These are phyloP conservation scores for Pezicula rhizophila DNA, from an alignment of 2,329 filamentous ascomycete species.

Conservation along the genomic window DNA sequence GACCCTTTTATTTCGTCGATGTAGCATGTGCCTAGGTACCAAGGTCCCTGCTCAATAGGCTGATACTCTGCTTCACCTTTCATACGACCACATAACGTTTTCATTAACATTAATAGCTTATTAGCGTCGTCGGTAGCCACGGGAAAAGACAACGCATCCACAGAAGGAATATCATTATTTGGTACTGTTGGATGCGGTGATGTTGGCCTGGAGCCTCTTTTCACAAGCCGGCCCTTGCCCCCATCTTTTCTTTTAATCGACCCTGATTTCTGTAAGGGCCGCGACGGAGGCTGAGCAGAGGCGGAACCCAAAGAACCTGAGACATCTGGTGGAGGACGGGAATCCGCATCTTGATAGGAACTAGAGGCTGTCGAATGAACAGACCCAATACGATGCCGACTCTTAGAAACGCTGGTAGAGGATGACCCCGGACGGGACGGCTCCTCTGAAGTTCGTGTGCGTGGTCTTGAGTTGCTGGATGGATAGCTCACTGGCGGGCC, in stretches of 20 bases:
- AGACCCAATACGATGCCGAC: slow-evolving; percentile 62
- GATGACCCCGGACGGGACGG: slow-evolving; percentile 28
- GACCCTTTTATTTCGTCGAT: slow-evolving; percentile 72
- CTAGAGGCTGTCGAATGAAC: slow-evolving; percentile 58
- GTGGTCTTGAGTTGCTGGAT: slow-evolving; percentile 32
- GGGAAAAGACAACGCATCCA: slow-evolving; percentile 54
- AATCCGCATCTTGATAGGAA: slow-evolving; percentile 40
- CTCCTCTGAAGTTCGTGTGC: slow-evolving; percentile 44
- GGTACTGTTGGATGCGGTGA: slow-evolving; percentile 35
- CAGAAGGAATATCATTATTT: slow-evolving; percentile 43
- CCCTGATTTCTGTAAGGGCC: slow-evolving; percentile 25
- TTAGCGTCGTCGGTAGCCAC: slow-evolving; percentile 63
- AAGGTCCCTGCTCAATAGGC: slow-evolving; percentile 51
- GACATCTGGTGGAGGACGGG: slow-evolving; percentile 29
- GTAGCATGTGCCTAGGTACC: slow-evolving; percentile 67
- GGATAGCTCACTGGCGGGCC: slow-evolving; percentile 23
- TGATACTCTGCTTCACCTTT: slow-evolving; percentile 72
- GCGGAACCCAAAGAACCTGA: slow-evolving; percentile 37
- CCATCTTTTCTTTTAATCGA: slow-evolving; percentile 41
- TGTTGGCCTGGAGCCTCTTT: slow-evolving; percentile 48
- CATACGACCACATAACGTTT: slow-evolving; percentile 71
- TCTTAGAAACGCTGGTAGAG: slow-evolving; percentile 33
- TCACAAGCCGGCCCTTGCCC: slow-evolving; percentile 46
- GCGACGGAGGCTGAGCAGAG: slow-evolving; percentile 30
- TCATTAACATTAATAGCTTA: slow-evolving; percentile 71